phyloP scores from a whole-genome alignment of 164 flowering plant species.

The Stephania cephalantha region DNA sequence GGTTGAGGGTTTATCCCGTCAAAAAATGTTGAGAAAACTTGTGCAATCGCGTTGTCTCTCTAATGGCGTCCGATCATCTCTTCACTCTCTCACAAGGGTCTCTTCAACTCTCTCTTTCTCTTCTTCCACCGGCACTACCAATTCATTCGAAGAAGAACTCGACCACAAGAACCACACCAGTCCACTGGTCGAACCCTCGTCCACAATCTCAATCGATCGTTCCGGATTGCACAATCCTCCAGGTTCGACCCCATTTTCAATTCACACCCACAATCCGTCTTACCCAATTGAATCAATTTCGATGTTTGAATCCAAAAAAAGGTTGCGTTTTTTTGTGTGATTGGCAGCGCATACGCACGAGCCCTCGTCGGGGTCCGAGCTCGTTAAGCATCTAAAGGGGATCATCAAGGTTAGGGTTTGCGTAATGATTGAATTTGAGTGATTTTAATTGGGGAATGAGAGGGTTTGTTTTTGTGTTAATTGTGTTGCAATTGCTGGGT shows the following conservation, averaged over 20 bases:
- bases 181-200: conserved; percentile 1
- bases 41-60: conserved; percentile 6
- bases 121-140: neutral
- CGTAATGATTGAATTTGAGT: neutral
- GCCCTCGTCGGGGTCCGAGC: conserved; percentile 56
- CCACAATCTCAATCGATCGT: conserved; percentile 63
- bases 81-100: neutral
- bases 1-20: neutral
- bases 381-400: conserved; percentile 77
- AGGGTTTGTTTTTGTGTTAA: neutral
- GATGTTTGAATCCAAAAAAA: neutral
- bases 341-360: conserved; percentile 73
- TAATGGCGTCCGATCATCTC: conserved; percentile 8
- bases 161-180: neutral
- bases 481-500: neutral
- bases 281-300: neutral
- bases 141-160: neutral
- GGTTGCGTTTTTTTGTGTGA: neutral
- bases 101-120: neutral
- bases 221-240: conserved; percentile 58
- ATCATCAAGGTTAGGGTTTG: conserved; percentile 64
- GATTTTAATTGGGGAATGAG: neutral
- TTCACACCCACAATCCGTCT: neutral
- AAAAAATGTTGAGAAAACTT: conserved; percentile 13
- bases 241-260: conserved; percentile 21